phyloP scores from a whole-genome alignment of 1,139 yeast genomes.

The Magnusiomyces ingens region DNA sequence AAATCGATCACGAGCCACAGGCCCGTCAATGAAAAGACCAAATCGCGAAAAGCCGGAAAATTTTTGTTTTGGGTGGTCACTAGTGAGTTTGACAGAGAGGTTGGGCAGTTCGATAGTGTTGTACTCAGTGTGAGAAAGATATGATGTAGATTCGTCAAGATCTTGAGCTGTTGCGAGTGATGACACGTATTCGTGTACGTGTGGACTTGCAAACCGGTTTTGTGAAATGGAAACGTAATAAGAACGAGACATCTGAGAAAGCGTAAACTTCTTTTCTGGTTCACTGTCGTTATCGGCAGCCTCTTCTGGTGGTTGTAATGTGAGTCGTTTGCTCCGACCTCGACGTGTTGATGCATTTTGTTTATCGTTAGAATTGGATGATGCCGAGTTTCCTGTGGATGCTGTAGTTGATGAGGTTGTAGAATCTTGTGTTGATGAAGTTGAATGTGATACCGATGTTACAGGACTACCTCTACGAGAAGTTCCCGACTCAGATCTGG shows the following conservation, averaged over 20 bases:
- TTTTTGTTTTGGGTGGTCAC: constrained; percentile 53
- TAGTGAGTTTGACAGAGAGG: constrained; percentile 38
- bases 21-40: constrained; percentile 50
- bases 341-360: constrained; percentile 1
- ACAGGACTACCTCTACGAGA: too few relatives aligned
- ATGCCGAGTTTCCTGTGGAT: constrained; percentile 3
- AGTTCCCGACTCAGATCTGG: too few relatives aligned
- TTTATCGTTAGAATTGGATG: not conserved
- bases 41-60: constrained; percentile 68
- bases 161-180: constrained; percentile 3
- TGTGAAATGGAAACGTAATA: constrained; percentile 13
- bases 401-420: constrained; percentile 6
- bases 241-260: constrained; percentile 15
- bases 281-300: constrained; percentile 12
- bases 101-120: constrained; percentile 23
- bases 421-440: not conserved
- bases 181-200: constrained; percentile 8
- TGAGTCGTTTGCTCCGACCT: constrained; percentile 11
- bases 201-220: constrained; percentile 12
- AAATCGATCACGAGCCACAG: constrained; percentile 45
- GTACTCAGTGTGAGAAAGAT: constrained; percentile 24
- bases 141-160: constrained; percentile 12
- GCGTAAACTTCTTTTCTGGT: constrained; percentile 14
- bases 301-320: constrained; percentile 6
- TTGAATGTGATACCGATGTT: not conserved